Evolutionary conservation across 306 rosid species (phyloP).

Genomic region (Corylus americana): DNA sequence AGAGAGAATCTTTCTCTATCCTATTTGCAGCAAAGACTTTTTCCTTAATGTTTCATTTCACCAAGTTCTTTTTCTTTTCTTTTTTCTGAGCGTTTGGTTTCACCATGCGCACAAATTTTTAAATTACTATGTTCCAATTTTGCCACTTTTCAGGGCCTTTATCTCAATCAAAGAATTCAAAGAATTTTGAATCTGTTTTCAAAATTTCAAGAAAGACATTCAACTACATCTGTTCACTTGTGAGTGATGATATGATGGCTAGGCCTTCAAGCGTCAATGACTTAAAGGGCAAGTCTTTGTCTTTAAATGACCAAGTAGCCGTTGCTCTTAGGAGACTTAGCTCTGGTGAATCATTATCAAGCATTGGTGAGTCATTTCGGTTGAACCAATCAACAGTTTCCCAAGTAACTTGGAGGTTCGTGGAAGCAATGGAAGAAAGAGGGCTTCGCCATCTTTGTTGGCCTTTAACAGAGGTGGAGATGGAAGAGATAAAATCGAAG

Average conservation of each 20-base stretch:
- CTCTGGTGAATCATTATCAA: slow-evolving; percentile 79
- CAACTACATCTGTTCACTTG: slow-evolving; percentile 82
- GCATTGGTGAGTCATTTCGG: slow-evolving; percentile 68
- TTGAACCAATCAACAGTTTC: slow-evolving; percentile 81
- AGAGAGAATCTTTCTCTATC: background rate
- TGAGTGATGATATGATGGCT: slow-evolving; percentile 63
- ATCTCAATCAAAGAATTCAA: slow-evolving; percentile 45
- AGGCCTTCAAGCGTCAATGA: slow-evolving; percentile 51
- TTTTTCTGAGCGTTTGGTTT: background rate
- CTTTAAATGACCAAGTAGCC: slow-evolving; percentile 79
- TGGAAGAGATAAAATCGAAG: slow-evolving; percentile 67
- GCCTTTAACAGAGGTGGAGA: slow-evolving; percentile 69
- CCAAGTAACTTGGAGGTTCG: slow-evolving; percentile 86
- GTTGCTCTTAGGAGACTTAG: slow-evolving; percentile 86
- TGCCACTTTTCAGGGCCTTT: slow-evolving; percentile 58
- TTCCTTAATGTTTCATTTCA: background rate
- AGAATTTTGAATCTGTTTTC: slow-evolving; percentile 74
- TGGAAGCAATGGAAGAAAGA: slow-evolving; percentile 85
- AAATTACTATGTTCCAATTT: slow-evolving; percentile 20
- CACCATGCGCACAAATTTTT: slow-evolving; percentile 3
- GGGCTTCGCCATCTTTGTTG: slow-evolving; percentile 76
- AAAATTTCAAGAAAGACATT: slow-evolving; percentile 80
- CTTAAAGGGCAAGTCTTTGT: slow-evolving; percentile 58
- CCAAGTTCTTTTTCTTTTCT: no score
- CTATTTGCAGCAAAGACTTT: background rate